Base-by-base conservation (phyloP, 2,329 filamentous ascomycete species). In the Claviceps sp. region DNA sequence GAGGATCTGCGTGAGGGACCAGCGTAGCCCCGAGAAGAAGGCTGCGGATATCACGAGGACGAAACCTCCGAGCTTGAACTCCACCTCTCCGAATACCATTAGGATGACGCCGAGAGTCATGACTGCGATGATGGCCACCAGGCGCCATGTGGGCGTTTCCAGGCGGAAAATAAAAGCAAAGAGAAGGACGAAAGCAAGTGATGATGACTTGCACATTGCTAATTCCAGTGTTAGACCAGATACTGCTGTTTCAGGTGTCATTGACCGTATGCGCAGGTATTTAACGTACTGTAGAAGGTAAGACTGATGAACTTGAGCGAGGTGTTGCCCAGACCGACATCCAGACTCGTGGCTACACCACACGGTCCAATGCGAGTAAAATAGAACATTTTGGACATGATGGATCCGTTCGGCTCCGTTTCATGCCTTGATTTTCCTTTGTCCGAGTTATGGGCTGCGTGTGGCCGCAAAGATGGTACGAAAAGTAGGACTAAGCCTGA, bases 131-230 rank as follows among this genome's bases (percentile, higher is more conserved):
- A 97, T 93, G 57, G 78, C 75, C 40, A 95, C 85, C 8, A 98
- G 79, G 60, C 85, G 86, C 75, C 86, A 82, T 0, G 91, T 96
- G 0, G 88, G 88, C 11, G 80, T 79, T 68, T 98, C 93, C 50
- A 98, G 82, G 50, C 86, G 83, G 72, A 98, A 97, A 47, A 95
- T 66, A 63, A 98, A 95, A 56, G 93, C 93, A 65, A 98, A 98
- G 47, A 95, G 68, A 22, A 98, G 82, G 51, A 98, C 93, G 64
- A 97, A 98, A 45, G 88, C 90, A 22, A 98, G 79, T 16, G 91
- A 88, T 9, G 90, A 96, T 5, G 91, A 97, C 77, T 98, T 98
- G 71, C 93, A 97, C 93, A 98, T 97, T 54, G 93, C 82, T 85
- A 56, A 20, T 22, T 26, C 16, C 13, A 14, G 6, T 39, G 57